Evolutionary conservation across 2,329 filamentous ascomycete species (phyloP), one percentile per base, ranked within the genome.

Genomic region (Aspergillus thermomutatus): DNA sequence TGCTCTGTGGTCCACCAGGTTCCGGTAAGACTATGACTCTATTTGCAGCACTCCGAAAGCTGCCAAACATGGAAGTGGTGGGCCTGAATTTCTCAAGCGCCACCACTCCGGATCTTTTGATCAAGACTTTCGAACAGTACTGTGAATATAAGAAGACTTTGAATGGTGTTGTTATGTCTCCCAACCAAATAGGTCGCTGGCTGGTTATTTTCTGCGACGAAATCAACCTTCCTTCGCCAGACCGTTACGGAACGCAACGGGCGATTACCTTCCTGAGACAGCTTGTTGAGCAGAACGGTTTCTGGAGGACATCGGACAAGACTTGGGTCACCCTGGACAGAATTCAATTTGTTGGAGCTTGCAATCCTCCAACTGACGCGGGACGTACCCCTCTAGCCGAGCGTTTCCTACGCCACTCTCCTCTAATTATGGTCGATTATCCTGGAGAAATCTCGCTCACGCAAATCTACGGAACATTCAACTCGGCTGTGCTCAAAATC

Each of bases 11-110:
- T 74, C 95, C 94, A 71, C 94, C 94, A 57, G 94, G 94, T 79
- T 99, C 94, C 52, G 94, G 94, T 82, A 99, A 99, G 80, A 99
- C 94, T 4, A 99, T 99, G 94, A 99, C 94, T 10, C 81, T 99
- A 11, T 99, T 99, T 80, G 97, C 93, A 72, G 94, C 94, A 34
- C 85, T 99, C 53, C 88, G 94, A 62, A 99, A 99, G 76, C 81
- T 99, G 56, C 93, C 93, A 3, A 97, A 97, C 72, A 97, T 99
- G 92, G 94, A 99, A 76, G 92, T 97, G 56, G 95, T 99, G 31
- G 94, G 94, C 50, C 90, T 99, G 72, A 99, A 99, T 77, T 99
- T 99, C 75, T 99, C 95, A 4, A 99, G 94, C 67, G 95, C 94
- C 1, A 99, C 95, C 0, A 99, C 94, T 0, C 95, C 94, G 0